A percentile compares a stretch with the other conserved stretches of the same genome.
Evolutionary conservation across 805 yeast genomes (phyloP).

Genomic region (Starmera quercuum): DNA sequence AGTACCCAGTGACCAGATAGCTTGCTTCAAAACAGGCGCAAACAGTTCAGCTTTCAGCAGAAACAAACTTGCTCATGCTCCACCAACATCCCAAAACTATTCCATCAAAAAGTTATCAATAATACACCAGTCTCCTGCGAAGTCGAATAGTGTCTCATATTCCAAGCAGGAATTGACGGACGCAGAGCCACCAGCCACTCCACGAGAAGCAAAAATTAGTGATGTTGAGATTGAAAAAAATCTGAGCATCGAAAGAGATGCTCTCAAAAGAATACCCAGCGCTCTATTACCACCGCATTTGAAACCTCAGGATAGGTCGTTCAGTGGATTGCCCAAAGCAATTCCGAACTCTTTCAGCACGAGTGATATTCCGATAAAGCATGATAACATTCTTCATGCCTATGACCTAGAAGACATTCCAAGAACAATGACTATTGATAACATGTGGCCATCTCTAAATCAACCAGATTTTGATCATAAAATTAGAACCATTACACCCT

Average conservation of each 20-base stretch:
- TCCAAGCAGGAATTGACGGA: not conserved
- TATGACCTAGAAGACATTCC: slow-evolving; percentile 15
- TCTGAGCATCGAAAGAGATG: slow-evolving; percentile 16
- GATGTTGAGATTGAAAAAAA: slow-evolving; percentile 4
- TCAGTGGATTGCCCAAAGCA: not conserved
- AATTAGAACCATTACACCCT: slow-evolving; percentile 11
- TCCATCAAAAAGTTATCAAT: slow-evolving; percentile 16
- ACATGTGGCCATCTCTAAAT: slow-evolving; percentile 9
- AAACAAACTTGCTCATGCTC: too few species aligned
- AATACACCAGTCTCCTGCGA: slow-evolving; percentile 15
- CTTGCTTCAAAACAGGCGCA: too few species aligned
- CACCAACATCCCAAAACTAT: too few species aligned
- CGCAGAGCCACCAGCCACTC: not conserved
- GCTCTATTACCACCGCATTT: slow-evolving; percentile 20
- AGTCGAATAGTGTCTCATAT: slow-evolving; percentile 3
- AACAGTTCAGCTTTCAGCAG: too few species aligned
- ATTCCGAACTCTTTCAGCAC: not conserved
- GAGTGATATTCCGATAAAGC: not conserved
- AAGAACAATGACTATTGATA: slow-evolving; percentile 10
- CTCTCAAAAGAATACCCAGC: slow-evolving; percentile 18
- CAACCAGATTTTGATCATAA: slow-evolving; percentile 7
- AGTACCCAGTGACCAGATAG: too few species aligned
- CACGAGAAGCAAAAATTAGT: not conserved
- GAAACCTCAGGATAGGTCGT: slow-evolving; percentile 10
- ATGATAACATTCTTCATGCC: slow-evolving; percentile 1